These are phyloP conservation scores for Pulveroboletus sp. DNA, from an alignment of 768 basidiomycete genomes.

Conservation along the genomic window DNA sequence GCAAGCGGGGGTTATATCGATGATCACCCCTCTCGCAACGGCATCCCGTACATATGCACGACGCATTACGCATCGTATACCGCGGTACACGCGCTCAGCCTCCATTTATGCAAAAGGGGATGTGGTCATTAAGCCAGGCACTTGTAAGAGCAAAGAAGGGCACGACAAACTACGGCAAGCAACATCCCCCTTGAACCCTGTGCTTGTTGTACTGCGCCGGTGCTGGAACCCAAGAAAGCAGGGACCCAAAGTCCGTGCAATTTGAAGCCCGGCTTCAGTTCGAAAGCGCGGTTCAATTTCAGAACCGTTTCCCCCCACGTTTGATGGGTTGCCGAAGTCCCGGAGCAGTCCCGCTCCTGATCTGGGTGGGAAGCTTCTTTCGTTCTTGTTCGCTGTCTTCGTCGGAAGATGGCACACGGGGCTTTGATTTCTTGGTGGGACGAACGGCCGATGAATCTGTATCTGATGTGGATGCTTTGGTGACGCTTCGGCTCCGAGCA, in stretches of 20 bases:
- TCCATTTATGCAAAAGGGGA: background rate
- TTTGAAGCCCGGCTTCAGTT: background rate
- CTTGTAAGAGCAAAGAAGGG: too few species aligned
- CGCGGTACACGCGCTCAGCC: too few species aligned
- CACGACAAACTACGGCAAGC: background rate
- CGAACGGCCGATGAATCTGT: slow-evolving; percentile 52
- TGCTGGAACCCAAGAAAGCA: background rate
- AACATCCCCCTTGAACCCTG: slow-evolving; percentile 7
- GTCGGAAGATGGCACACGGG: slow-evolving; percentile 40
- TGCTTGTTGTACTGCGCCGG: background rate
- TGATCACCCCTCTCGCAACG: too few species aligned
- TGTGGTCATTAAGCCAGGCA: background rate
- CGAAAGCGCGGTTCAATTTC: slow-evolving; percentile 30
- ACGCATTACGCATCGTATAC: too few species aligned
- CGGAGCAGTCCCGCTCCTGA: slow-evolving; percentile 43
- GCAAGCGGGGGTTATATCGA: too few species aligned
- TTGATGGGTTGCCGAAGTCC: slow-evolving; percentile 73
- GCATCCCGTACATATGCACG: too few species aligned
- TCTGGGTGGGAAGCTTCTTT: slow-evolving; percentile 39
- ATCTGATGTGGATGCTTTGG: slow-evolving; percentile 33
- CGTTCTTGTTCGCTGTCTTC: slow-evolving; percentile 60
- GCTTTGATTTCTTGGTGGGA: slow-evolving; percentile 48
- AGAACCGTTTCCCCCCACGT: slow-evolving; percentile 71
- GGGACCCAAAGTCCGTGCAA: background rate
- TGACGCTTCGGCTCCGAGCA: slow-evolving; percentile 21